Conservation (phyloP, 2,329 filamentous ascomycete genomes). For the Dothistroma septosporum region DNA sequence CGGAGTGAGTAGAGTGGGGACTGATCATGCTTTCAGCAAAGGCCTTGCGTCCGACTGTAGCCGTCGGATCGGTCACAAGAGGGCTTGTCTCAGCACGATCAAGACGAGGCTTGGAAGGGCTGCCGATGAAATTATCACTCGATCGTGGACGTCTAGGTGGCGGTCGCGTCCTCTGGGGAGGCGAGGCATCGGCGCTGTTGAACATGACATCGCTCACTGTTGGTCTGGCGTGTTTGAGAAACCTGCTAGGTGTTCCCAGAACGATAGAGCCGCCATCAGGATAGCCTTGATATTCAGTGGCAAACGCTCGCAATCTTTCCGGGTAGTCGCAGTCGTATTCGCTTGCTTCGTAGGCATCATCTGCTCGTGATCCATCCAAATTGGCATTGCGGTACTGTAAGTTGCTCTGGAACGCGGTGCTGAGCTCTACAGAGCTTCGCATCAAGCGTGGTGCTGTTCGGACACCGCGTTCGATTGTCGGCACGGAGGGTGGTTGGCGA, state of each 20-base stretch:
- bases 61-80: conserved; percentile 16
- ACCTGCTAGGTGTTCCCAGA: conserved; percentile 35
- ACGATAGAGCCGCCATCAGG: conserved; percentile 35
- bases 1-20: conserved; percentile 25
- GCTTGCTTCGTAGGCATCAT: not conserved
- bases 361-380: conserved; percentile 13
- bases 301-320: conserved; percentile 21
- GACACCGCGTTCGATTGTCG: conserved; percentile 14
- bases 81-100: conserved; percentile 31
- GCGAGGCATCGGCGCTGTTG: conserved; percentile 21
- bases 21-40: conserved; percentile 22
- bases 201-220: conserved; percentile 21
- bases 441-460: conserved; percentile 29
- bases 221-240: conserved; percentile 30
- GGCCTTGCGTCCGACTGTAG: conserved; percentile 14
- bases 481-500: conserved; percentile 14
- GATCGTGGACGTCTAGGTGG: conserved; percentile 23
- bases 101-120: conserved; percentile 26
- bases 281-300: conserved; percentile 28
- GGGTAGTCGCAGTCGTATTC: conserved; percentile 15
- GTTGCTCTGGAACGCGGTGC: conserved; percentile 24
- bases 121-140: conserved; percentile 23
- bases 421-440: conserved; percentile 31
- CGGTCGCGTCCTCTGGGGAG: conserved; percentile 7
- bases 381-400: conserved; percentile 20